Base-by-base conservation (phyloP, 129 eudicot genomes). In the Lactuca saligna region DNA sequence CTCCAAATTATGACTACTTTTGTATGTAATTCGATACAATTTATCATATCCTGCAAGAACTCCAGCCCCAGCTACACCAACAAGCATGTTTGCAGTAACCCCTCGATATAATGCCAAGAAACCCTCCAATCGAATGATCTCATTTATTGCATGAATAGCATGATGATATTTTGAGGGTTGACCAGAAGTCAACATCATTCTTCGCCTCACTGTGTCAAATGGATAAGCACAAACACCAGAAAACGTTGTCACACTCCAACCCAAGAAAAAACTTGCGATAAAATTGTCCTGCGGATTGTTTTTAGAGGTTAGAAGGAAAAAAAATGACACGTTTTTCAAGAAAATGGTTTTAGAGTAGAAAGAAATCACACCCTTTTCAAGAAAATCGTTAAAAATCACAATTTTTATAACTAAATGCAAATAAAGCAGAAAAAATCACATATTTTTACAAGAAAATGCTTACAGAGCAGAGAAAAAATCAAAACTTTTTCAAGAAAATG, bases 161-260 rank as follows among this genome's bases (percentile, higher is more conserved):
- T 77, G 82, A 13, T 68, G 86, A 68, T 94, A 94, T 82, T 94
- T 94, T 5, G 70, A 49, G 9, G 87, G 79, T 72, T 94, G 96
- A 58, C 99, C 99, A 53, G 96, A 94, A 14, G 99, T 94, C 63
- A 94, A 81, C 99, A 94, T 94, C 97, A 94, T 89, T 81, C 99
- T 83, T 32, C 99, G 73, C 68, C 99, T 82, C 17, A 94, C 20
- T 54, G 99, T 94, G 81, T 94, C 99, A 69, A 94, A 94, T 16
- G 99, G 99, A 77, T 94, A 94, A 12, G 97, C 97, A 82, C 97
- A 87, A 31, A 94, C 83, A 69, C 99, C 99, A 35, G 99, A 94
- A 72, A 83, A 75, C 2, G 99, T 94, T 41, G 97, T 90, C 75
- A 90, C 85, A 58, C 97, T 81, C 99, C 99, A 94, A 49, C 99